Evolutionary conservation across 78 protist genomes (phyloP), one percentile per base, ranked within the genome.

Genomic region (Dictyostelium purpureum): DNA sequence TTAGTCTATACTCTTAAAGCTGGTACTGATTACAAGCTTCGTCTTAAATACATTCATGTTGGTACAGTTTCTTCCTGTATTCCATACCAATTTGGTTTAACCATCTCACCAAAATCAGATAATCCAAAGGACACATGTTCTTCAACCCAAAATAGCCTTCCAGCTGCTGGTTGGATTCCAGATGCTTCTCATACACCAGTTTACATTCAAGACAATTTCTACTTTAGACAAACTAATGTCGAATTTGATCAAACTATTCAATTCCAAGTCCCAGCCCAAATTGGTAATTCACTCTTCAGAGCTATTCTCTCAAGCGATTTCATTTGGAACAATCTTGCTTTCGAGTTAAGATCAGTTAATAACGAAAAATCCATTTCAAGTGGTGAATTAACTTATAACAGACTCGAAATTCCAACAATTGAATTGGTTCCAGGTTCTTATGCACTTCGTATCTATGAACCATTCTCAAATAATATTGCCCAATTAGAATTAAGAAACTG

Each of bases 81-180:
- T 37, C 26, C 75, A 38, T 88, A 66, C n/a, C 9, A 40, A 1
- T 40, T 79, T 4, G 75, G 56, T 14, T 28, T 88, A 75, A 31
- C 81, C 0, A 52, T 88, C 14, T 19, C 85, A n/a, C 93, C 93
- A 12, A 1, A 12, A 6, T 10, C 10, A 7, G 81, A 77, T 61
- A 76, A 76, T 40, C 88, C 93, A 65, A 33, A 69, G 40, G 88
- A 76, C 57, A 16, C 21, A 18, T 88, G 93, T 70, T 45, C 42
- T 9, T 1, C 19, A 21, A 6, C 16, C 18, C 19, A 28, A 24
- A 31, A 28, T 2, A 19, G 9, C 2, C 31, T 35, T 19, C 69
- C 66, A 33, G 2, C 89, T 3, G 28, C 65, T 1, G 43, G 21
- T 45, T 33, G 74, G 0, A 49, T 35, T 14, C 57, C 75, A 24